Base-by-base conservation (phyloP, 331 rosid genomes). In the Malus hybrid region DNA sequence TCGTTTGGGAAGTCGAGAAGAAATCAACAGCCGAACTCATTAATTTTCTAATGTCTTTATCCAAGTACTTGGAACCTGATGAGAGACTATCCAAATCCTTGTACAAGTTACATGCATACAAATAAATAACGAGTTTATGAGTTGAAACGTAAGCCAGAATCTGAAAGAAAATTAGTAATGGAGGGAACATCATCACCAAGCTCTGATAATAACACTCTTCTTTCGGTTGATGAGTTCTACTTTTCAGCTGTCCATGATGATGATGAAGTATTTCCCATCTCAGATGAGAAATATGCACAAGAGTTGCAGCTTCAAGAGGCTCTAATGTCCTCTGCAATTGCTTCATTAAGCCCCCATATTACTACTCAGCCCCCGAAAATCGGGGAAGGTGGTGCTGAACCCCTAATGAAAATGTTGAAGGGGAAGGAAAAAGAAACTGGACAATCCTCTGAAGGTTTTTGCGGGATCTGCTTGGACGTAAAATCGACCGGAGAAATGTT, bases 391-490 rank as follows among this genome's bases (percentile, higher is more conserved):
- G 55, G 22, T 31, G 31, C 3, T 29, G 31, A 29, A 29, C 31
- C 31, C 31, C 2, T 29, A 8, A 44, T 69, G 28, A 18, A 16
- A 28, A 57, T 19, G 4, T 13, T 0, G 0, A 7, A 48, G 14
- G 66, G 19, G 27, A 76, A 62, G 69, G 64, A 59, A 28, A 83
- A 82, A 48, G 83, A 83, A 29, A 27, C 54, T 0, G 80, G 87
- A 24, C 80, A 86, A 73, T 78, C 89, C 27, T 86, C 90, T 44
- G 50, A 44, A 11, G 50, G 44, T 66, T 19, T 10, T 74, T 78
- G 52, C 87, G 97, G 67, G 13, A 90, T 90, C 65, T 93, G 98
- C 73, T 79, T 77, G 89, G 95, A 89, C 11, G 50, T 61, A 0
- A 93, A 86, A 75, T 44, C 81, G 1, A 8, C 13, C 0, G 57